Percentiles rank a stretch among this genome's conserved stretches.
These are phyloP conservation scores for Penicillium goetzii DNA, from an alignment of 495 filamentous ascomycete genomes.

Conservation along the genomic window DNA sequence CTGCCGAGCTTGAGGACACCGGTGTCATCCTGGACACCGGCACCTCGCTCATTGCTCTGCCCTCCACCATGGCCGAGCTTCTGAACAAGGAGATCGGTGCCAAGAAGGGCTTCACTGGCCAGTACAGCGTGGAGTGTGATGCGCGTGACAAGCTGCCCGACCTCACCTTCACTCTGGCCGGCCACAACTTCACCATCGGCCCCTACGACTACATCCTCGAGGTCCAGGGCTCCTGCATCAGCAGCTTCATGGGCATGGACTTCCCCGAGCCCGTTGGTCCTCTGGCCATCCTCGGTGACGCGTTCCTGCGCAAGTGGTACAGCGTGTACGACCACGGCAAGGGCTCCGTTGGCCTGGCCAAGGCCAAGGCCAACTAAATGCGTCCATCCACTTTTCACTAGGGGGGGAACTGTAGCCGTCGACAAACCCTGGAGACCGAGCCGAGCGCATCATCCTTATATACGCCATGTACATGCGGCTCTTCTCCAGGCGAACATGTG, in stretches of 20 bases:
- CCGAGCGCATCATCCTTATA: slow-evolving; percentile 27
- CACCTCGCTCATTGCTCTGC: slow-evolving; percentile 96
- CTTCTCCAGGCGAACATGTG: slow-evolving; percentile 11
- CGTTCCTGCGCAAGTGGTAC: slow-evolving; percentile 97
- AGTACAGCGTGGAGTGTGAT: slow-evolving; percentile 89
- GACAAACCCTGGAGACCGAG: slow-evolving; percentile 15
- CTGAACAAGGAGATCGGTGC: slow-evolving; percentile 98
- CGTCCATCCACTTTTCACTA: not conserved
- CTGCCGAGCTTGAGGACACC: slow-evolving; percentile 87
- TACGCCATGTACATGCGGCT: slow-evolving; percentile 22
- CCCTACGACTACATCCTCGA: slow-evolving; percentile 96
- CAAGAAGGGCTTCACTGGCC: slow-evolving; percentile 93
- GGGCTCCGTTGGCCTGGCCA: slow-evolving; percentile 83
- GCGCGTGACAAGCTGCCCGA: slow-evolving; percentile 84
- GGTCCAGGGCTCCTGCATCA: slow-evolving; percentile 93
- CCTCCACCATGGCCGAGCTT: slow-evolving; percentile 89
- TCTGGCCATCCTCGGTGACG: slow-evolving; percentile 93
- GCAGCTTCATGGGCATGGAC: slow-evolving; percentile 97
- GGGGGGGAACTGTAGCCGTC: slow-evolving; percentile 16
- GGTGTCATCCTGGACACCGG: slow-evolving; percentile 98
- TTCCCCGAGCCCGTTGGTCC: slow-evolving; percentile 90
- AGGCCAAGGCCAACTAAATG: slow-evolving; percentile 62
- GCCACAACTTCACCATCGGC: slow-evolving; percentile 87
- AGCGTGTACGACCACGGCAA: slow-evolving; percentile 92
- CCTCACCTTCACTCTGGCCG: slow-evolving; percentile 82